A percentile compares a stretch with the other conserved stretches of the same genome.
phyloP scores from a whole-genome alignment of 768 basidiomycete species.

The Harrya chromipes region DNA sequence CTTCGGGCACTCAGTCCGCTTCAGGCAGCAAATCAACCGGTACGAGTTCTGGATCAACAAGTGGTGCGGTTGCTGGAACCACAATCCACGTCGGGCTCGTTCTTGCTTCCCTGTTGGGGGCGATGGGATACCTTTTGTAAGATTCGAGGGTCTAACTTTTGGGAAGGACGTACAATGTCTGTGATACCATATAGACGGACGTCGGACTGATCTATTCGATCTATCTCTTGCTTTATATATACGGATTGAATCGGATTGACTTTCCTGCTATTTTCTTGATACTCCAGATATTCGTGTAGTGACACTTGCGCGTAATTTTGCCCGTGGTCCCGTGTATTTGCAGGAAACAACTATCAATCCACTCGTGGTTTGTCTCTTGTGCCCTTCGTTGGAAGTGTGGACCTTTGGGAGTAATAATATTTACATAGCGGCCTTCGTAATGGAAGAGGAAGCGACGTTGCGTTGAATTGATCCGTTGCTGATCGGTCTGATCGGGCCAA shows the following conservation, averaged over 20 bases:
- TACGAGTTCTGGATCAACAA: constrained; percentile 11
- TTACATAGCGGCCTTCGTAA: too few species aligned
- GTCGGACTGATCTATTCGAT: background rate
- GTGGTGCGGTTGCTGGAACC: constrained; percentile 9
- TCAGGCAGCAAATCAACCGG: constrained; percentile 15
- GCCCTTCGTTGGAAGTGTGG: too few species aligned
- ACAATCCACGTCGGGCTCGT: constrained; percentile 15
- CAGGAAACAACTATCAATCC: too few species aligned
- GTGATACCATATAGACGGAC: constrained; percentile 8
- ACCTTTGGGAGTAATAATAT: too few species aligned
- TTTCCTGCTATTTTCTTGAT: background rate
- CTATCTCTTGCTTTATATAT: constrained; percentile 6
- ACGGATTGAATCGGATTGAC: background rate
- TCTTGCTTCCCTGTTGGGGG: constrained; percentile 13
- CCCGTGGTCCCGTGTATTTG: background rate
- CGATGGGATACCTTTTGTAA: constrained; percentile 16
- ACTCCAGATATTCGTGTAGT: background rate
- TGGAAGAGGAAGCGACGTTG: background rate
- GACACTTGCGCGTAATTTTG: too few species aligned
- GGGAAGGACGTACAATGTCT: background rate
- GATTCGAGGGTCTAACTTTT: background rate
- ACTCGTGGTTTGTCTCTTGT: too few species aligned
- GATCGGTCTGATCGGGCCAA: background rate
- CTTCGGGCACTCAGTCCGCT: constrained; percentile 18
- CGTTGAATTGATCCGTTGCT: background rate